These are phyloP conservation scores for Suillus fuscotomentosus DNA, from an alignment of 768 basidiomycete species.

Conservation along the genomic window DNA sequence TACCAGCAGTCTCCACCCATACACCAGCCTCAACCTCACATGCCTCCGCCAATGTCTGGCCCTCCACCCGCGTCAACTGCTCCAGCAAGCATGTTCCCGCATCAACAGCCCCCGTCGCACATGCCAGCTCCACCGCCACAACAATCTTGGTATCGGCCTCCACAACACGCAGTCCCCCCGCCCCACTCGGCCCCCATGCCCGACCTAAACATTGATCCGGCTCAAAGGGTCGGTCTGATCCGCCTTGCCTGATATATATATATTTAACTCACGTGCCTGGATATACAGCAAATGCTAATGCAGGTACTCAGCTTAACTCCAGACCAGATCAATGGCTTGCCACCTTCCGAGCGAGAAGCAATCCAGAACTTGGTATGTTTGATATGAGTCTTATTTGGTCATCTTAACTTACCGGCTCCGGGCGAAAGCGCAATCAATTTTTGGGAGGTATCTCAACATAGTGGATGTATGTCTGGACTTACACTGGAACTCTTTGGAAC, in stretches of 20 bases:
- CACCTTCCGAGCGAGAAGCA: constrained; percentile 73
- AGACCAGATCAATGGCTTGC: constrained; percentile 81
- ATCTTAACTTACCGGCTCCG: neutral
- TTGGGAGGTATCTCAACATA: constrained; percentile 32
- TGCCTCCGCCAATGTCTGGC: constrained; percentile 32
- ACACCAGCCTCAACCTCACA: constrained; percentile 32
- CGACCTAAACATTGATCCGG: constrained; percentile 41
- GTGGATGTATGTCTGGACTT: neutral
- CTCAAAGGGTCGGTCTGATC: constrained; percentile 43
- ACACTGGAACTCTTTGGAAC: neutral
- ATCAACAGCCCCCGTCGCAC: constrained; percentile 26
- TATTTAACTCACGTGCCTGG: constrained; percentile 15
- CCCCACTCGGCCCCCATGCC: constrained; percentile 35
- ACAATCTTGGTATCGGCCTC: constrained; percentile 30
- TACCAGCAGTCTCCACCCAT: constrained; percentile 30
- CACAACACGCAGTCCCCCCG: constrained; percentile 14
- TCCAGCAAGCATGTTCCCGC: constrained; percentile 28
- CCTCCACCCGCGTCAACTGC: constrained; percentile 22
- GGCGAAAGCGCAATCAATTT: constrained; percentile 32
- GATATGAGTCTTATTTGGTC: constrained; percentile 24
- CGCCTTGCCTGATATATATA: constrained; percentile 13
- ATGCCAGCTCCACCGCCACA: constrained; percentile 23
- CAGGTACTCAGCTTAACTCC: constrained; percentile 81
- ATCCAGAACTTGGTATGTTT: constrained; percentile 74
- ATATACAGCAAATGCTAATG: constrained; percentile 69